Base-by-base conservation (phyloP, 164 flowering plant species). In the Liriodendron chinense region DNA sequence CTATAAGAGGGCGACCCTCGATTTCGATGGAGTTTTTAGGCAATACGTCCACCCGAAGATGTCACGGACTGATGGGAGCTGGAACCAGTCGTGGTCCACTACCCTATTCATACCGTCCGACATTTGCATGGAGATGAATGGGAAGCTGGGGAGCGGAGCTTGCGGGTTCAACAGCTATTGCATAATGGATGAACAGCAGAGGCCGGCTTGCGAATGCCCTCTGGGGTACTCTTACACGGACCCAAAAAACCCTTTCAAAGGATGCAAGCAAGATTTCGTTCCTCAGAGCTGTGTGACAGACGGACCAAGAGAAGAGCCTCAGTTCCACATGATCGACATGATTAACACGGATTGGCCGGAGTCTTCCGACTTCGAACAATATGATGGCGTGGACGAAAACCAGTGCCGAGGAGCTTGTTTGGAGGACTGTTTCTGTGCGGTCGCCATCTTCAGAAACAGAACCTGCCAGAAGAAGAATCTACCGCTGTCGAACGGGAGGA, bases 11-110 rank as follows among this genome's bases (percentile, higher is more conserved):
- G 87, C 79, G 12, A 79, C 78, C 10, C 69, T 87, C 13, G 86
- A 84, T 21, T 78, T 43, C 74, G 90, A 87, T 76, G 89, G 90
- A 13, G 82, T 87, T 72, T 74, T 86, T 22, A 68, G 79, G 69
- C 69, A 66, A 14, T 66, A 66, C 28, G 20, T 25, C n/a, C 28
- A 66, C 69, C 69, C 69, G 21, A 66, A 28, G 69, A 25, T 59
- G 80, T 74, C 3, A 82, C 78, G 10, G 9, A 26, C 13, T 2
- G 20, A 28, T 66, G 48, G 70, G 3, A 47, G n/a, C 0, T 61
- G 75, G 75, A 21, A n/a, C 9, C 53, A 13, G 21, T 48, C 72
- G 9, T 81, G 85, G 85, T 47, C 81, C 23, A 20, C 25, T 48
- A 13, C 48, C 1, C 67, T 3, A 16, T 7, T 13, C 12, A 6